Evolutionary conservation across 345 rosid genomes (phyloP), one percentile per base, ranked within the genome.

Genomic region (rapeseed (Brassica napus)): DNA sequence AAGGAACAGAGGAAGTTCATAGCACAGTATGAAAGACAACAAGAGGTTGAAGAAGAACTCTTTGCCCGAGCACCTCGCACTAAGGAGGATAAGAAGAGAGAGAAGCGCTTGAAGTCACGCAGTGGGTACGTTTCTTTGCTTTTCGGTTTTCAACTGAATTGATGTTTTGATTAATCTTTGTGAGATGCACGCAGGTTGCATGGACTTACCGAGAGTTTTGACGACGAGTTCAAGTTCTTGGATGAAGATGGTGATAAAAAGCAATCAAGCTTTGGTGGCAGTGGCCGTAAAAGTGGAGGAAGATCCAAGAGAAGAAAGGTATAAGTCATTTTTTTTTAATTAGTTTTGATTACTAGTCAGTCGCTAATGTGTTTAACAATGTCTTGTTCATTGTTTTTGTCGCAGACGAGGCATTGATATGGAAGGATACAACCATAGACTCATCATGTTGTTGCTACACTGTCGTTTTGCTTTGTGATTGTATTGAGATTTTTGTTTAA

Each of bases 271-370:
- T 73, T 82, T 12, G 23, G 77, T 23, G 71, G 73, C 39, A 62
- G 76, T 32, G 64, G 71, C 62, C 67, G 80, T 35, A 84, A 80
- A 78, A 78, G 14, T 65, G 87, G 89, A 71, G 77, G 83, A 44
- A 89, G 83, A 67, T 69, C 77, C 55, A 89, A 90, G 80, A 94
- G 83, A 82, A 88, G 83, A 80, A 91, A 89, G 97, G 97, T 94
- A 32, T 5, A 73, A 8, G 30, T 71, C 9, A 44, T 24, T 68
- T 34, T 23, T 30, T 31, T 9, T 34, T 4, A 52, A 52, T 10
- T 18, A 8, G 8, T 28, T 9, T 10, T 23, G 28, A 11, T 63
- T 39, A 65, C 2, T 21, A 5, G 9, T 14, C 4, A 30, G 3
- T 30, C 16, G 57, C 54, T 69, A 63, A 4, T 54, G 74, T 21